These are phyloP conservation scores for Kwoniella sp. DNA, from an alignment of 768 basidiomycete genomes.

Conservation along the genomic window DNA sequence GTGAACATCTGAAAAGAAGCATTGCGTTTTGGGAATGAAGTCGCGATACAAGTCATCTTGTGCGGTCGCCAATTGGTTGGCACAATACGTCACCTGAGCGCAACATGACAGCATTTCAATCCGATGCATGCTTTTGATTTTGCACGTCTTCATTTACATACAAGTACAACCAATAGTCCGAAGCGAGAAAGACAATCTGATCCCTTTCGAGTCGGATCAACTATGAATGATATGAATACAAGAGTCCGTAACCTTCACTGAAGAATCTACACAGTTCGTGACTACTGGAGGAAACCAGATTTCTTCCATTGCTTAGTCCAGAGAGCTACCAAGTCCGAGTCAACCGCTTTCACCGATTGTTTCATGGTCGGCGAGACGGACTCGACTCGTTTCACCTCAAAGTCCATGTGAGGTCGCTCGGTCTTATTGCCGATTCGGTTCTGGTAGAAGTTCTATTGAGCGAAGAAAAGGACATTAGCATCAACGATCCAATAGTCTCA, in stretches of 20 bases:
- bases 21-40: no score
- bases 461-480: neutral
- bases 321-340: constrained; percentile 57
- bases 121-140: neutral
- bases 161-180: neutral
- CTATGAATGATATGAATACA: no score
- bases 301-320: constrained; percentile 60
- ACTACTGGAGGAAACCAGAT: constrained; percentile 56
- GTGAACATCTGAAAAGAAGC: no score
- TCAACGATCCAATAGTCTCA: neutral
- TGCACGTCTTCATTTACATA: neutral
- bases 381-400: constrained; percentile 55
- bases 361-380: constrained; percentile 55
- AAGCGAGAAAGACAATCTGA: neutral
- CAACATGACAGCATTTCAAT: no score
- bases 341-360: constrained; percentile 49
- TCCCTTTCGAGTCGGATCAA: neutral
- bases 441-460: constrained; percentile 56
- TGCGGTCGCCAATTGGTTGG: no score
- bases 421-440: constrained; percentile 50
- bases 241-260: no score
- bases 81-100: no score
- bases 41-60: no score
- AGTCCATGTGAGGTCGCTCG: constrained; percentile 56
- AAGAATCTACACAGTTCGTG: no score